Percentiles rank a stretch among this genome's conserved stretches.
Conservation (phyloP, 148 eudicot genomes). For the Chenopodium formosanum region DNA sequence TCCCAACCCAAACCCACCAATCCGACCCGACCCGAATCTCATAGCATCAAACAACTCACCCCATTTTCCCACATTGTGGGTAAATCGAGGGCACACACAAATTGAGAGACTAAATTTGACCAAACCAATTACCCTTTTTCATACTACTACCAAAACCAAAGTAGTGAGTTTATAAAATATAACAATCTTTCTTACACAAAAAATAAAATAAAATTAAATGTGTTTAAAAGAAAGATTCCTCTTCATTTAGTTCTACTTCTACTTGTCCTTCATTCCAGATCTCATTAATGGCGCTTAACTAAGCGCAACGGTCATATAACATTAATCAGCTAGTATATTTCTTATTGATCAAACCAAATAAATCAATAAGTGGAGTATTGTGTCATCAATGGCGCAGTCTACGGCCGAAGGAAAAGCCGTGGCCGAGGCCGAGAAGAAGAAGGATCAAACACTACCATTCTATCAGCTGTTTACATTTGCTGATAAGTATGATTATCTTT, state of each 20-base stretch:
- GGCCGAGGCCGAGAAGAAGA: slow-evolving; percentile 81
- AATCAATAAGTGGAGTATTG: too few relatives aligned
- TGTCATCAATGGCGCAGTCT: slow-evolving; percentile 35
- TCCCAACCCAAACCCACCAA: background rate
- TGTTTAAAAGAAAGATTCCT: background rate
- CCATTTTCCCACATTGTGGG: slow-evolving; percentile 19
- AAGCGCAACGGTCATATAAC: slow-evolving; percentile 15
- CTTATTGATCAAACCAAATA: too few relatives aligned
- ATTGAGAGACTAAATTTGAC: slow-evolving; percentile 7
- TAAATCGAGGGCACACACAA: background rate
- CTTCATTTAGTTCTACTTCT: background rate
- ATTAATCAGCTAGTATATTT: too few relatives aligned
- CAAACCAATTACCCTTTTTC: background rate
- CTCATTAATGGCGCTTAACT: slow-evolving; percentile 19
- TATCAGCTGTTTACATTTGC: slow-evolving; percentile 80
- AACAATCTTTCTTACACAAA: too few relatives aligned
- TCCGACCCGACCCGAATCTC: too few relatives aligned
- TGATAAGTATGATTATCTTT: slow-evolving; percentile 62
- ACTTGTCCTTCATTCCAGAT: slow-evolving; percentile 3
- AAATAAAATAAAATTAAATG: background rate
- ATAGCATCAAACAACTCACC: background rate
- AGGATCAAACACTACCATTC: slow-evolving; percentile 83
- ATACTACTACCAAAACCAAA: background rate
- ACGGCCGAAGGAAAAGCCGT: slow-evolving; percentile 48
- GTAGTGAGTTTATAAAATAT: too few relatives aligned